A percentile compares a stretch with the other conserved stretches of the same genome.
These are phyloP conservation scores for Jatropha multifida DNA, from an alignment of 441 rosid genomes.

Conservation along the genomic window DNA sequence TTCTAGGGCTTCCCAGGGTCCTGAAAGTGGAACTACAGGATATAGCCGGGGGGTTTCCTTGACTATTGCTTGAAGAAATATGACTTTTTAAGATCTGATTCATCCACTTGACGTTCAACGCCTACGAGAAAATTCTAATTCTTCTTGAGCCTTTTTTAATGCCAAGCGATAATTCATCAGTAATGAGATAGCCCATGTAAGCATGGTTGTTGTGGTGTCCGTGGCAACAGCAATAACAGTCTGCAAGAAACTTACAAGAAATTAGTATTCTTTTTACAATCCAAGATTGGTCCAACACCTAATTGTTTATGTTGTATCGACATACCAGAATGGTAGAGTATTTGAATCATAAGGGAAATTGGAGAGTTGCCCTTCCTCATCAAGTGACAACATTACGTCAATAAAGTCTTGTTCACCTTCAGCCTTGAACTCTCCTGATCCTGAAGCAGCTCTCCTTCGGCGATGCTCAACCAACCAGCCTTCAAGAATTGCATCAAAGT, in stretches of 20 bases:
- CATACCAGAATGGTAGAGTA: slow-evolving; percentile 38
- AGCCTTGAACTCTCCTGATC: slow-evolving; percentile 13
- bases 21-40: slow-evolving; percentile 53
- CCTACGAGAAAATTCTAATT: slow-evolving; percentile 53
- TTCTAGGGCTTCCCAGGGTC: slow-evolving; percentile 46
- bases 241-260: slow-evolving; percentile 26
- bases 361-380: slow-evolving; percentile 29
- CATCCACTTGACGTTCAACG: slow-evolving; percentile 38
- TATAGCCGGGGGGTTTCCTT: slow-evolving; percentile 55
- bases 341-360: slow-evolving; percentile 30
- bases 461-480: slow-evolving; percentile 56
- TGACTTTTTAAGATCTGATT: slow-evolving; percentile 45
- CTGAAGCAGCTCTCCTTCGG: slow-evolving; percentile 23
- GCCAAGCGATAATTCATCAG: slow-evolving; percentile 38
- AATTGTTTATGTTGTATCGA: background rate
- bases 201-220: slow-evolving; percentile 41
- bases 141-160: slow-evolving; percentile 51
- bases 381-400: slow-evolving; percentile 41
- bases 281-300: background rate
- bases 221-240: slow-evolving; percentile 46
- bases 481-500: slow-evolving; percentile 39
- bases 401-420: slow-evolving; percentile 19
- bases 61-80: slow-evolving; percentile 47
- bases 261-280: background rate
- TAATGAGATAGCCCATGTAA: slow-evolving; percentile 42